Evolutionary conservation across 1,284 basidiomycete species (phyloP), one percentile per base, ranked within the genome.

Genomic region (Stereum hirsutum): DNA sequence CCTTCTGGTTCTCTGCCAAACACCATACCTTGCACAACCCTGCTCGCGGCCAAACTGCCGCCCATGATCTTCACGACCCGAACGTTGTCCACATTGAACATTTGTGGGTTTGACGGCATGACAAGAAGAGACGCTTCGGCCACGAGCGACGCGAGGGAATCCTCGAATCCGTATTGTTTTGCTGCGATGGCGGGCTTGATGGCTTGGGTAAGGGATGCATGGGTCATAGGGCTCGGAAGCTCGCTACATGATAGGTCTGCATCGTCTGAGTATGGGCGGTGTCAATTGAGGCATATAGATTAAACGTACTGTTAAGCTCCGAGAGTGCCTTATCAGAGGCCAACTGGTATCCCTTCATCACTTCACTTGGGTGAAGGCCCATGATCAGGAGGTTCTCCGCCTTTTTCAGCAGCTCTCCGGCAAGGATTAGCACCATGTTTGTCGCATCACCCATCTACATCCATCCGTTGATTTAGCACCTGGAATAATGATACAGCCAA

Each of bases 21-120:
- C 0, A 99, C 95, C 96, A 99, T 99, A 39, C 96, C 96, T 52
- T 89, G 81, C 5, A 99, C 85, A 8, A 99, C 95, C 50, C 75
- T 81, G 62, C 92, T 96, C 27, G 74, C 75, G 8, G 80, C 65
- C 15, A 99, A 67, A 54, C 77, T 88, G 37, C 95, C 90, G 48
- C 96, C 96, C 80, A 99, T 87, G 52, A 99, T 97, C 69, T 99
- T 99, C 58, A 99, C 96, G 15, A 99, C 94, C 17, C 95, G 83
- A 1, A 99, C 90, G 51, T 95, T 96, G 66, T 99, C 96, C 26
- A 99, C 93, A 62, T 95, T 96, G 75, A 97, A 97, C 61, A 89
- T 82, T 58, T 84, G 84, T 5, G 84, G 81, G 55, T 93, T 90
- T 17, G 75, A 68, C 14, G 92, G 92, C 90, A 96, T 94, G 51